Base-by-base conservation (phyloP, 768 basidiomycete genomes). In the Asterophora parasitica region DNA sequence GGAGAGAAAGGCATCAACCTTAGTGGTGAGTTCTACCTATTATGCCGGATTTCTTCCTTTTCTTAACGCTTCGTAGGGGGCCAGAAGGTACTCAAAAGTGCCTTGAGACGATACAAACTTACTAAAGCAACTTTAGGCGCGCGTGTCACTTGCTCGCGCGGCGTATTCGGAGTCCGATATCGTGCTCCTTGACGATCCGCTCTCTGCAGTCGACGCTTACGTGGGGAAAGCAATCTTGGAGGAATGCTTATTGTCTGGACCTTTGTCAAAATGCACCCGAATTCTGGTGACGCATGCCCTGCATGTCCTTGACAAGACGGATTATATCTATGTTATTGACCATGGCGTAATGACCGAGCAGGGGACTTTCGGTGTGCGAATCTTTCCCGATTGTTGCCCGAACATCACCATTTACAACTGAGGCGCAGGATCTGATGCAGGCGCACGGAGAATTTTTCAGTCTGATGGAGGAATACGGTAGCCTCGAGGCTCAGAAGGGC, bases 131-230 rank as follows among this genome's bases (percentile, higher is more conserved):
- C 13, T 32, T n/a, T 57, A 85, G 77, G 83, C 85, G 32, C 81
- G 85, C n/a, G 76, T 88, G 4, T 83, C 82, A 1, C 67, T 90
- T 17, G 90, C 89, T 0, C 71, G 90, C 20, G 87, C 87, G 0
- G 83, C 83, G 1, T 93, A 91, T 58, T 82, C 85, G 3, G 66
- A 74, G 0, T 74, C 84, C 1, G 84, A 89, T 48, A 74, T 92
- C 44, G 79, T 88, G 34, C 75, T 92, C 11, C 73, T 92, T 23
- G 89, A 93, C 58, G 90, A 93, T 59, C 85, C 89, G 12, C 75
- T 92, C 28, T 81, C 82, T 30, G 88, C 88, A 0, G 82, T 91
- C 7, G 88, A 91, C 53, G 79, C 86, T 0, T 81, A 85, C 54
- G 88, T 90, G 4, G 83, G 84, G 8, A 81, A 81, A 53, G 71